Percentiles rank a stretch among this genome's conserved stretches.
Conservation (phyloP, 768 basidiomycete genomes). For the Phanerochaete sordida region DNA sequence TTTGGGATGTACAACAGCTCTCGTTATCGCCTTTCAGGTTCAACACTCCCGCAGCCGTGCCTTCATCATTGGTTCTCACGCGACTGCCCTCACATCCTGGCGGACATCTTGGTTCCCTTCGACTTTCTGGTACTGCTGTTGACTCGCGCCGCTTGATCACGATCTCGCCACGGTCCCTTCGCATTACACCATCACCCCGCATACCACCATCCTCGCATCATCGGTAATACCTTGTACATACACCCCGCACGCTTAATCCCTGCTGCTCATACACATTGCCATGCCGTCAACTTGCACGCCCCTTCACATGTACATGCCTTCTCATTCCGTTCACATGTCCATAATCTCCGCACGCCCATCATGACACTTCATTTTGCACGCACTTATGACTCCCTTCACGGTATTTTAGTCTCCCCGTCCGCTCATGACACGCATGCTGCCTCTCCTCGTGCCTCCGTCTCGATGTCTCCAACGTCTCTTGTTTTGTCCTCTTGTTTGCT, state of each 20-base stretch:
- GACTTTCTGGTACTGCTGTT: neutral
- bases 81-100: neutral
- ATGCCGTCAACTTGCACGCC: neutral
- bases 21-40: neutral
- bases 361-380: slow-evolving; percentile 5
- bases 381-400: slow-evolving; percentile 1
- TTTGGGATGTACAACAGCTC: slow-evolving; percentile 5
- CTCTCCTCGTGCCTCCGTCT: neutral
- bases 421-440: neutral
- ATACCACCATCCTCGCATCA: neutral
- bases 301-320: slow-evolving; percentile 1
- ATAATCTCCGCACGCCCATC: neutral
- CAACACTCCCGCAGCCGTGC: neutral
- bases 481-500: slow-evolving; percentile 4
- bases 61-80: neutral
- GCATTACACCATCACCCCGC: neutral
- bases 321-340: neutral
- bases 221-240: neutral
- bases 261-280: neutral
- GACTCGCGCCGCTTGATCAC: slow-evolving; percentile 12
- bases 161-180: neutral
- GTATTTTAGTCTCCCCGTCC: neutral
- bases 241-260: slow-evolving; percentile 1
- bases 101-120: neutral
- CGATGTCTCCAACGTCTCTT: neutral